These are phyloP conservation scores for Staphylotrichum longicolle DNA, from an alignment of 495 filamentous ascomycete species.

Conservation along the genomic window DNA sequence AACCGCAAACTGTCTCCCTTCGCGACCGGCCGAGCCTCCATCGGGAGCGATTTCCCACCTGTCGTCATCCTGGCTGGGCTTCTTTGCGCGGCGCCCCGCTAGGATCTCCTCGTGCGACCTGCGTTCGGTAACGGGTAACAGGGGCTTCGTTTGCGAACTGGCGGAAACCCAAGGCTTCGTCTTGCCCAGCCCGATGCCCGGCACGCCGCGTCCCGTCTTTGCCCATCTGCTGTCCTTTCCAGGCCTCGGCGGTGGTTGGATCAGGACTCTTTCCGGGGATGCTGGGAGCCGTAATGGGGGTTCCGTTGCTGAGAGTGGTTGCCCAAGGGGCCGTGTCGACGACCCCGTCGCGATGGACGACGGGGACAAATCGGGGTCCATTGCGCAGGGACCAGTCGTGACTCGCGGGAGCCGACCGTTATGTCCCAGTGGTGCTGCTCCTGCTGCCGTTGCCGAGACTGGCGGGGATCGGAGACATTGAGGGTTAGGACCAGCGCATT, in stretches of 20 bases:
- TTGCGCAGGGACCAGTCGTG: conserved; percentile 19
- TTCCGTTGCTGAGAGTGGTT: conserved; percentile 23
- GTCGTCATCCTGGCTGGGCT: conserved; percentile 38
- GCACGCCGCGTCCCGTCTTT: conserved; percentile 11
- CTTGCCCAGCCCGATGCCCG: conserved; percentile 25
- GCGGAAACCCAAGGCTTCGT: conserved; percentile 34
- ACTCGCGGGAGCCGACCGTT: conserved; percentile 25
- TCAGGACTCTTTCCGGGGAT: conserved; percentile 16
- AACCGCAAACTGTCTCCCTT: conserved; percentile 83
- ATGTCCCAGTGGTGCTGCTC: conserved; percentile 24
- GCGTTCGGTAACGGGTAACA: conserved; percentile 47
- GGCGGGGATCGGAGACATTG: conserved; percentile 32
- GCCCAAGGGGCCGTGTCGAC: conserved; percentile 27
- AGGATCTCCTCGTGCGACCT: conserved; percentile 41
- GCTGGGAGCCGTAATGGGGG: conserved; percentile 14
- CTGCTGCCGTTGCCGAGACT: conserved; percentile 21
- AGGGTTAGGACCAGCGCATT: conserved; percentile 22
- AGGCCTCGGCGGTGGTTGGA: conserved; percentile 19
- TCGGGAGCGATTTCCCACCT: conserved; percentile 52
- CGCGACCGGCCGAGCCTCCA: conserved; percentile 50
- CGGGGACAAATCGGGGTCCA: conserved; percentile 30
- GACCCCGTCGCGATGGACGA: conserved; percentile 25
- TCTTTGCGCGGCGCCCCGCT: conserved; percentile 28
- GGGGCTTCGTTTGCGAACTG: conserved; percentile 33
- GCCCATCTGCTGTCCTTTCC: conserved; percentile 26